A percentile compares a stretch with the other conserved stretches of the same genome.
Conservation (phyloP, 2,329 filamentous ascomycete genomes). For the Fusarium veterinarium region DNA sequence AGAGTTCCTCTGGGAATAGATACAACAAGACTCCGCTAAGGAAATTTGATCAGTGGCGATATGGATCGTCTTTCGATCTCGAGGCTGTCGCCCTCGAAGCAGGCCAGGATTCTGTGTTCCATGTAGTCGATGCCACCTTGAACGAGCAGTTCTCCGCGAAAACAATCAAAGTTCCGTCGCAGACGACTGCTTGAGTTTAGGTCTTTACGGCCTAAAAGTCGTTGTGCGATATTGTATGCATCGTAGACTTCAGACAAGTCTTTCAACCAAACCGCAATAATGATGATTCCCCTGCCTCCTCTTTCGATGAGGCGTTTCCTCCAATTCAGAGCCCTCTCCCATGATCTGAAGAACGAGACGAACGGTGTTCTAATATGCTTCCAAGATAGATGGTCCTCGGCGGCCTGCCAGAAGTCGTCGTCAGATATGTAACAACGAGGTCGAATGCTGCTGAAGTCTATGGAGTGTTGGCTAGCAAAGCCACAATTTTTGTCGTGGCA, state of each 20-base stretch:
- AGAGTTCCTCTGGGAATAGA: neutral
- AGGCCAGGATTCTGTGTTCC: neutral
- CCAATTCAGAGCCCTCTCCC: neutral
- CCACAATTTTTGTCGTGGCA: neutral
- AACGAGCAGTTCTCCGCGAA: neutral
- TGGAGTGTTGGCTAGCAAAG: neutral
- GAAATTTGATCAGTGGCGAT: rapidly evolving
- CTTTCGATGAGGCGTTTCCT: neutral
- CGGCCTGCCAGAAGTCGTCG: neutral
- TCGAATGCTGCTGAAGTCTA: neutral
- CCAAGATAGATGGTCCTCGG: neutral
- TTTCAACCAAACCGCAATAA: slow-evolving; percentile 3
- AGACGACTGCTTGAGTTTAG: rapidly evolving
- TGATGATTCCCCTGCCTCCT: neutral
- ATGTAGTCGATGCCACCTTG: neutral
- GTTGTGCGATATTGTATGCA: neutral
- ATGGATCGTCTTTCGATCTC: neutral
- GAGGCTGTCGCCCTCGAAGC: neutral
- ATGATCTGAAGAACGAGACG: neutral
- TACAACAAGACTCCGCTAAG: rapidly evolving
- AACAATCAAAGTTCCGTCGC: rapidly evolving
- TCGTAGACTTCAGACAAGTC: neutral
- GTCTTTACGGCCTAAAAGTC: neutral
- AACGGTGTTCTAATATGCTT: neutral
- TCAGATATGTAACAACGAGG: too few species aligned